These are phyloP conservation scores for Starmerella scarabaei DNA, from an alignment of 805 yeast genomes.

Conservation along the genomic window DNA sequence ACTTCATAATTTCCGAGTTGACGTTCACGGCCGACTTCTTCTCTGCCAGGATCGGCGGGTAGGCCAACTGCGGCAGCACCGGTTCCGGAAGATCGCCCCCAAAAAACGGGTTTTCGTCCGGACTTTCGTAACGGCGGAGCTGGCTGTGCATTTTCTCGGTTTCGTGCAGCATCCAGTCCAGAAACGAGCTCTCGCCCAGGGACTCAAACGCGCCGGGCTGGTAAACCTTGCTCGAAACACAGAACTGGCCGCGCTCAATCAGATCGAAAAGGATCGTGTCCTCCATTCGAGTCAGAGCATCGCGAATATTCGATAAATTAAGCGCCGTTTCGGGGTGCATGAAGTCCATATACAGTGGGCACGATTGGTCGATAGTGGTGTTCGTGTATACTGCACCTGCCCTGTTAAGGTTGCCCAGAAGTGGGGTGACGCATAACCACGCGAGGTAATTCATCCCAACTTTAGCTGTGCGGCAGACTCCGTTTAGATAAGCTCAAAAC, in stretches of 20 bases:
- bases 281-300: constrained; percentile 81
- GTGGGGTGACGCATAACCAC: too few relatives aligned
- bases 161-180: constrained; percentile 74
- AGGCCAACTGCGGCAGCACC: constrained; percentile 64
- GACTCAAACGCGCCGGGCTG: constrained; percentile 45
- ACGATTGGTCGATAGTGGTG: too few relatives aligned
- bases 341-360: constrained; percentile 53
- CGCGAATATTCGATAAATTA: constrained; percentile 68
- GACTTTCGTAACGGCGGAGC: constrained; percentile 81
- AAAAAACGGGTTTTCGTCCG: constrained; percentile 86
- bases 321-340: constrained; percentile 70
- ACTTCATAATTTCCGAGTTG: constrained; percentile 51
- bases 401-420: too few relatives aligned
- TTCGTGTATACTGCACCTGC: too few relatives aligned
- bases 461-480: too few relatives aligned
- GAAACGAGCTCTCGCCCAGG: constrained; percentile 57
- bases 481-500: too few relatives aligned
- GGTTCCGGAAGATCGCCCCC: constrained; percentile 53
- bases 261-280: constrained; percentile 87
- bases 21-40: constrained; percentile 65
- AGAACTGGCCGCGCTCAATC: constrained; percentile 87
- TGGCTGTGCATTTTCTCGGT: constrained; percentile 66
- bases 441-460: too few relatives aligned
- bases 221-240: constrained; percentile 62
- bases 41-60: constrained; percentile 66